A percentile compares a stretch with the other conserved stretches of the same genome.
Conservation (phyloP, 139 green algal genomes). For the Parachlorella kessleri region DNA sequence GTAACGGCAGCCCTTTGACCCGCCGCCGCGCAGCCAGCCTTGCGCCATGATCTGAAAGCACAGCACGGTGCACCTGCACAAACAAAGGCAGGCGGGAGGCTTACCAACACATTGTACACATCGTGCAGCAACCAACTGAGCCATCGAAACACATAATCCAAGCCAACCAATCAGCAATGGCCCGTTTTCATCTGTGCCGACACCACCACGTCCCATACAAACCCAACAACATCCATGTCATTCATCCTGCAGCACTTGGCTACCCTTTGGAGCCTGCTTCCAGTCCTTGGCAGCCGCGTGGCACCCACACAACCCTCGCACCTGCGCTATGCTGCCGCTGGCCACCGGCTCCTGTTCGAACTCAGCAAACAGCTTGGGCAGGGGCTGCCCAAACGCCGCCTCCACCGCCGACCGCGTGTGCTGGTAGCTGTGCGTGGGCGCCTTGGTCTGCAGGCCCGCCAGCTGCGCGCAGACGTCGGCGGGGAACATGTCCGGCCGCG, state of each 20-base stretch:
- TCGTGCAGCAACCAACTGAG: no score
- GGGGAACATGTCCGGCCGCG: slow-evolving; percentile 78
- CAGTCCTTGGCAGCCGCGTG: not conserved
- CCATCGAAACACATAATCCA: no score
- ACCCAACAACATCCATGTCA: no score
- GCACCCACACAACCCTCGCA: not conserved
- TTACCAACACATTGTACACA: no score
- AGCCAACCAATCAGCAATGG: no score
- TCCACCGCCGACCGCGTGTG: slow-evolving; percentile 60
- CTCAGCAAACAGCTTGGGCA: slow-evolving; percentile 82
- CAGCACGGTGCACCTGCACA: slow-evolving; percentile 69
- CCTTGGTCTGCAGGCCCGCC: slow-evolving; percentile 73
- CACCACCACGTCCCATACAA: no score
- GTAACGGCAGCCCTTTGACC: slow-evolving; percentile 10
- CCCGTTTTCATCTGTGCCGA: no score
- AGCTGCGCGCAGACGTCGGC: slow-evolving; percentile 45
- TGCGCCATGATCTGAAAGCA: slow-evolving; percentile 21
- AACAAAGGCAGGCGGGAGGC: no score
- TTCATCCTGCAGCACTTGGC: no score
- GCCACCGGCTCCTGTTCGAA: slow-evolving; percentile 89
- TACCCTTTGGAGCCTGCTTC: not conserved
- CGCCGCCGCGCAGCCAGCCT: slow-evolving; percentile 4
- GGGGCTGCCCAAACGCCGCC: slow-evolving; percentile 66
- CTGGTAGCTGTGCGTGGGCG: slow-evolving; percentile 70
- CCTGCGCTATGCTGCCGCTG: slow-evolving; percentile 93